A percentile compares a stretch with the other conserved stretches of the same genome.
phyloP scores from a whole-genome alignment of 768 basidiomycete species.

The Epithele typhae region DNA sequence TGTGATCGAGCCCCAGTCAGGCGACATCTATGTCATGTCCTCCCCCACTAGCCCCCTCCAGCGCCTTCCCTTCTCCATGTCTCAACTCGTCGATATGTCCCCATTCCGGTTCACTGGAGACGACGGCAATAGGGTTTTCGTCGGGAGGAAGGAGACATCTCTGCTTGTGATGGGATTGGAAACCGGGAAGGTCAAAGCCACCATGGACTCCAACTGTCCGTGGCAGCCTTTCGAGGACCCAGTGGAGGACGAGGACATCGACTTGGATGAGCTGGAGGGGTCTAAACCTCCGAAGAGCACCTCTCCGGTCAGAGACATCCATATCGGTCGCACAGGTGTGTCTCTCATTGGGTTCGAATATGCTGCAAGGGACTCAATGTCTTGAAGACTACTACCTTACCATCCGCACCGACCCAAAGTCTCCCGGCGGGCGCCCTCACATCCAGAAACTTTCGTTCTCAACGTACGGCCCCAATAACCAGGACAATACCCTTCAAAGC shows the following conservation, averaged over 20 bases:
- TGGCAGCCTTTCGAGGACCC: conserved; percentile 67
- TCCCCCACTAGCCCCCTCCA: conserved; percentile 67
- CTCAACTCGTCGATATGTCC: conserved; percentile 87
- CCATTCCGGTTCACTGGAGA: conserved; percentile 74
- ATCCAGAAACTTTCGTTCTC: conserved; percentile 88
- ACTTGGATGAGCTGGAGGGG: conserved; percentile 60
- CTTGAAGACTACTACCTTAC: conserved; percentile 82
- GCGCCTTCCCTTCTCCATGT: conserved; percentile 87
- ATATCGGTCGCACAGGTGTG: conserved; percentile 65
- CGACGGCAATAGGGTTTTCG: conserved; percentile 69
- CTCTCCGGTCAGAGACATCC: conserved; percentile 39
- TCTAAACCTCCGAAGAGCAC: conserved; percentile 32
- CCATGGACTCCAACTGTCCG: conserved; percentile 71
- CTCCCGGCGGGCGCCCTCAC: conserved; percentile 35
- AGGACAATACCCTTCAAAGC: conserved; percentile 68
- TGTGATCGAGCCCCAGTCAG: conserved; percentile 92
- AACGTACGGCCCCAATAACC: conserved; percentile 88
- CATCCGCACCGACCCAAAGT: conserved; percentile 59
- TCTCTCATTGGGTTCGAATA: conserved; percentile 2
- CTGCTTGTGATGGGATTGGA: conserved; percentile 70
- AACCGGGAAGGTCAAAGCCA: conserved; percentile 75
- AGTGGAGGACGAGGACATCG: conserved; percentile 31
- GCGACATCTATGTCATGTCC: conserved; percentile 85
- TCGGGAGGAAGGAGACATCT: conserved; percentile 88
- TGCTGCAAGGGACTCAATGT: conserved; percentile 10